These are phyloP conservation scores for Seminavis robusta DNA, from an alignment of 108 stramenopile species.

Conservation along the genomic window DNA sequence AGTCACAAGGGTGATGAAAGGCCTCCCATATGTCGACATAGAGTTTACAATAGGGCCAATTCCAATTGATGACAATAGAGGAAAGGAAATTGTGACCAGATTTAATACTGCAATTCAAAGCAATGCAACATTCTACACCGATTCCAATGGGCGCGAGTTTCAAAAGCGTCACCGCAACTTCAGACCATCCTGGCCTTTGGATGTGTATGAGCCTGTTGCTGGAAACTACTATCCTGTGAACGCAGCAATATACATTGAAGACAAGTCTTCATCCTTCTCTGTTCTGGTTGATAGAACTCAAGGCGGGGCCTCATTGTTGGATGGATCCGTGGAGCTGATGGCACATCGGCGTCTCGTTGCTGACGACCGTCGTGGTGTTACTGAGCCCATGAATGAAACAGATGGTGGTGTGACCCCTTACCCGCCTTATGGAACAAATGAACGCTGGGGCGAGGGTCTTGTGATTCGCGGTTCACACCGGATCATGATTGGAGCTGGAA, in stretches of 20 bases:
- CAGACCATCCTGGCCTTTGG: slow-evolving; percentile 62
- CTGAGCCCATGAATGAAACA: slow-evolving; percentile 85
- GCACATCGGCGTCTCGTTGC: slow-evolving; percentile 81
- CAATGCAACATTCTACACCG: slow-evolving; percentile 82
- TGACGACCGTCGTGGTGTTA: slow-evolving; percentile 74
- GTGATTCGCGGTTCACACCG: slow-evolving; percentile 83
- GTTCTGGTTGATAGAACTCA: slow-evolving; percentile 86
- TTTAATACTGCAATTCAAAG: slow-evolving; percentile 58
- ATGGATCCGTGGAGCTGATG: slow-evolving; percentile 92
- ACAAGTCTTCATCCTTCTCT: slow-evolving; percentile 49
- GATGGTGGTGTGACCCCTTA: slow-evolving; percentile 68
- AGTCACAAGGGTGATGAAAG: slow-evolving; percentile 59
- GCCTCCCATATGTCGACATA: slow-evolving; percentile 75
- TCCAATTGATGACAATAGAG: slow-evolving; percentile 73
- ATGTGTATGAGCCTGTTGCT: slow-evolving; percentile 85
- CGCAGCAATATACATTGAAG: slow-evolving; percentile 87
- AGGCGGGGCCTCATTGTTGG: slow-evolving; percentile 79
- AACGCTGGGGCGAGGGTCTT: slow-evolving; percentile 75
- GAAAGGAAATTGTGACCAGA: slow-evolving; percentile 84
- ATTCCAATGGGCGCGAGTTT: slow-evolving; percentile 96
- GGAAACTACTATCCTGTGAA: slow-evolving; percentile 97
- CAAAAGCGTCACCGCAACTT: slow-evolving; percentile 64
- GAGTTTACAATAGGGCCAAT: slow-evolving; percentile 92
- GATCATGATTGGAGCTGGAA: slow-evolving; percentile 54
- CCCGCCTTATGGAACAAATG: slow-evolving; percentile 80